These are phyloP conservation scores for Hypericum perforatum DNA, from an alignment of 345 rosid species.

Conservation along the genomic window DNA sequence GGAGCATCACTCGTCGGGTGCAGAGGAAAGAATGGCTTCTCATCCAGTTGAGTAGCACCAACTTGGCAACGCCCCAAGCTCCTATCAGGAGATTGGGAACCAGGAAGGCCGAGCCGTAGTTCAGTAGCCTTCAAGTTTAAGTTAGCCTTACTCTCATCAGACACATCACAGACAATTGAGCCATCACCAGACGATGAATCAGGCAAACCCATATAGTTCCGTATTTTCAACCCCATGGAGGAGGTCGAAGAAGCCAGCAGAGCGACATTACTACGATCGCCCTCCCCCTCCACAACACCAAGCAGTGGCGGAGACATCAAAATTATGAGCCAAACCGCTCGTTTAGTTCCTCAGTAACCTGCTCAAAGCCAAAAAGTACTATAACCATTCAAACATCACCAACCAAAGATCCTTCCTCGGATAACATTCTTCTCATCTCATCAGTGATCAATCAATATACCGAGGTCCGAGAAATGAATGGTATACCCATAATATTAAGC, in stretches of 20 bases:
- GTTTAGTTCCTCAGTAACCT: neutral
- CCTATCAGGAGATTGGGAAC: conserved; percentile 27
- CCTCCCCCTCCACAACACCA: conserved; percentile 25
- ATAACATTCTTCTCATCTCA: no score
- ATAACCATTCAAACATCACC: neutral
- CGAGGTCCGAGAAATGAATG: no score
- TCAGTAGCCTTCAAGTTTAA: conserved; percentile 27
- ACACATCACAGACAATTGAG: conserved; percentile 7
- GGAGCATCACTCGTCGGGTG: conserved; percentile 18
- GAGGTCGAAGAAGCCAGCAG: conserved; percentile 22
- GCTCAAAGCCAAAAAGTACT: conserved; percentile 1
- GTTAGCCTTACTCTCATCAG: conserved; percentile 12
- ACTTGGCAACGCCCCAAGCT: conserved; percentile 13
- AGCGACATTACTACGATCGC: conserved; percentile 16
- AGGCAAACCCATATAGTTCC: conserved; percentile 29
- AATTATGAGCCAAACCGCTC: conserved; percentile 1
- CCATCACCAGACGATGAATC: conserved; percentile 26
- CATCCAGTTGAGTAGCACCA: conserved; percentile 17
- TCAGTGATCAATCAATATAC: no score
- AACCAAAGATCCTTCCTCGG: no score
- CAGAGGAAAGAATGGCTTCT: conserved; percentile 25
- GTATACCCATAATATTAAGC: no score
- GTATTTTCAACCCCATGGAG: conserved; percentile 14
- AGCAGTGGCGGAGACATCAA: conserved; percentile 22
- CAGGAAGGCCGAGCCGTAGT: conserved; percentile 26